Conservation (phyloP, 2,329 filamentous ascomycete genomes). For the Akanthomyces dipterigenus region DNA sequence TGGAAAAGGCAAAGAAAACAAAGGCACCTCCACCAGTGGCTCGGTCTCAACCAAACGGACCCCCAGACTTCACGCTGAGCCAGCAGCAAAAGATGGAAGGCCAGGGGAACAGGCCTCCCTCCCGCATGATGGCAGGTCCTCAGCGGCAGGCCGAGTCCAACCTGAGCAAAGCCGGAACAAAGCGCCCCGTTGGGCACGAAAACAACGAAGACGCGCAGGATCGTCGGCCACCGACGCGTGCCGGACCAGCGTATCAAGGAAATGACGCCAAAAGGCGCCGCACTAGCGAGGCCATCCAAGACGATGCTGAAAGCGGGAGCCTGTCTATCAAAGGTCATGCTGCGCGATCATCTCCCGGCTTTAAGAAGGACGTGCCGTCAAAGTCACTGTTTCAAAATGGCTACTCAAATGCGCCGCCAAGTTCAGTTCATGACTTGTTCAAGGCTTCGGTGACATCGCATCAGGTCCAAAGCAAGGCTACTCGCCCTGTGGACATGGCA, state of each 20-base stretch:
- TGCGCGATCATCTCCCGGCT: constrained; percentile 67
- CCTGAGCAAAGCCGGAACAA: constrained; percentile 32
- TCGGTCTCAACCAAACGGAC: constrained; percentile 47
- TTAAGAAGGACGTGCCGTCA: constrained; percentile 58
- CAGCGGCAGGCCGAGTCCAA: constrained; percentile 49
- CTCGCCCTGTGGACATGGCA: constrained; percentile 74
- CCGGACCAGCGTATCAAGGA: constrained; percentile 56
- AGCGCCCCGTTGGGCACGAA: constrained; percentile 60
- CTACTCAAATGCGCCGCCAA: constrained; percentile 53
- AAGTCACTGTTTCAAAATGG: constrained; percentile 56
- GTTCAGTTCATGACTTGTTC: constrained; percentile 51
- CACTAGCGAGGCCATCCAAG: constrained; percentile 65
- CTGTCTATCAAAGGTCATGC: constrained; percentile 71
- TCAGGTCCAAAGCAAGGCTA: constrained; percentile 57
- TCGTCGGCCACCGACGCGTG: constrained; percentile 40
- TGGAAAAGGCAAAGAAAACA: constrained; percentile 60
- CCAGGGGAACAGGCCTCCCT: constrained; percentile 38
- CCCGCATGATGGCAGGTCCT: constrained; percentile 51
- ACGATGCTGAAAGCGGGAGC: constrained; percentile 53
- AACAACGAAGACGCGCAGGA: constrained; percentile 45
- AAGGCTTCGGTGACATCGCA: constrained; percentile 61
- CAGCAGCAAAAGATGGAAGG: constrained; percentile 25
- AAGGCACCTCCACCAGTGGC: constrained; percentile 54
- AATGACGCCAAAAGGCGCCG: constrained; percentile 74
- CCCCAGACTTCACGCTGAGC: constrained; percentile 36